phyloP scores from a whole-genome alignment of 768 basidiomycete genomes.

The Boletus eberwhitei region DNA sequence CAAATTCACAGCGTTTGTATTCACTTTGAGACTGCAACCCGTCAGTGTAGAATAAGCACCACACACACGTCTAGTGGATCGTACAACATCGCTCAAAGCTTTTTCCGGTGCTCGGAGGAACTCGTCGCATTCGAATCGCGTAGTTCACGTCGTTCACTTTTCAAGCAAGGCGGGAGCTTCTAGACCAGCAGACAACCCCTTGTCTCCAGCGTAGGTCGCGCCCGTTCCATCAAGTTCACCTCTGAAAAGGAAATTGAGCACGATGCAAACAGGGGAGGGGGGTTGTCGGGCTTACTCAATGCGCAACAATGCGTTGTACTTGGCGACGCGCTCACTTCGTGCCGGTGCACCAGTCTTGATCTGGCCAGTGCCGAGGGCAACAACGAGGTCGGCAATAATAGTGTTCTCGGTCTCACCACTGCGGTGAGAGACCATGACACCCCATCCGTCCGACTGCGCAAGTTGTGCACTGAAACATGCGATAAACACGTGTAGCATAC shows the following conservation, averaged over 20 bases:
- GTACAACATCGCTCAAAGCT: constrained; percentile 18
- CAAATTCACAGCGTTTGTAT: constrained; percentile 6
- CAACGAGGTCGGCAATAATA: constrained; percentile 91
- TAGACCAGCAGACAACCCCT: constrained; percentile 75
- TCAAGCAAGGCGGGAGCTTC: constrained; percentile 69
- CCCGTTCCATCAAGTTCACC: constrained; percentile 69
- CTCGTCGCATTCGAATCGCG: not conserved
- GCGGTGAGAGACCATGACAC: constrained; percentile 99
- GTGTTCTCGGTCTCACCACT: constrained; percentile 98
- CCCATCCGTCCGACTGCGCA: constrained; percentile 94
- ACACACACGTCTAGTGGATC: constrained; percentile 26
- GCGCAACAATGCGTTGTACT: constrained; percentile 87
- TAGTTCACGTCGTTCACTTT: constrained; percentile 42
- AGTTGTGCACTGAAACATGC: constrained; percentile 74
- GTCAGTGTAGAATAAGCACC: constrained; percentile 27
- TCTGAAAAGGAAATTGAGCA: constrained; percentile 37
- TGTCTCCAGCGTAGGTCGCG: constrained; percentile 69
- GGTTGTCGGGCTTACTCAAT: constrained; percentile 68
- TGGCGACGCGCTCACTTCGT: constrained; percentile 93
- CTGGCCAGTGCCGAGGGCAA: constrained; percentile 88
- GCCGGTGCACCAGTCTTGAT: constrained; percentile 99
- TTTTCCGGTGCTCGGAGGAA: not conserved
- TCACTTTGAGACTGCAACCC: constrained; percentile 15
- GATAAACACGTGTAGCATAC: not conserved
- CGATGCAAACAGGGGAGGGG: not conserved